Conservation (phyloP, 306 rosid genomes). For the Begonia loranthoides region DNA sequence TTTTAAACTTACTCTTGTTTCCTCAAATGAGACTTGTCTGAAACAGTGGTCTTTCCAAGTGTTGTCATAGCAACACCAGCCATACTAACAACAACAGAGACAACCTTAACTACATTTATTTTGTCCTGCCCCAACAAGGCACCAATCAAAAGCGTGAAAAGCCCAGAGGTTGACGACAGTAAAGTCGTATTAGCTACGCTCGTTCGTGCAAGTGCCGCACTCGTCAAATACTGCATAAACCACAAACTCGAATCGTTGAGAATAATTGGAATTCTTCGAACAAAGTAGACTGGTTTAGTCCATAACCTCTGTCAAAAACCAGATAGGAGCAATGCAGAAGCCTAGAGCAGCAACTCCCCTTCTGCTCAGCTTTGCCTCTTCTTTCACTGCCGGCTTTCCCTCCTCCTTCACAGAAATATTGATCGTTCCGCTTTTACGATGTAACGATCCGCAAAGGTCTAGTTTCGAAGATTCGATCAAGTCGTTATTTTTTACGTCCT, state of each 20-base stretch:
- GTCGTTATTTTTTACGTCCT: not conserved
- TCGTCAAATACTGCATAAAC: slow-evolving; percentile 15
- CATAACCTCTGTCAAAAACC: slow-evolving; percentile 20
- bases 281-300: too few species aligned
- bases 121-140: slow-evolving; percentile 16
- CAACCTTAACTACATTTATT: slow-evolving; percentile 12
- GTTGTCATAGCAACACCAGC: slow-evolving; percentile 23
- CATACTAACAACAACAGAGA: slow-evolving; percentile 19
- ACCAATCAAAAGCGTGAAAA: slow-evolving; percentile 17
- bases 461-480: slow-evolving; percentile 2
- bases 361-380: slow-evolving; percentile 8
- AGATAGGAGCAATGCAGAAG: slow-evolving; percentile 17
- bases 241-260: not conserved
- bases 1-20: slow-evolving; percentile 1
- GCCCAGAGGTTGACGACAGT: slow-evolving; percentile 20
- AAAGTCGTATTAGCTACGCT: slow-evolving; percentile 18
- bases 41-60: slow-evolving; percentile 12
- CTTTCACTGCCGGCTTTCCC: slow-evolving; percentile 9
- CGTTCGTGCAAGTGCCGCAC: slow-evolving; percentile 20
- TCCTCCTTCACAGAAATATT: slow-evolving; percentile 3
- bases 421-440: slow-evolving; percentile 7
- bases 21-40: slow-evolving; percentile 4
- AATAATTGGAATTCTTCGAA: too few species aligned
- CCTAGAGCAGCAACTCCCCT: slow-evolving; percentile 16
- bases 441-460: slow-evolving; percentile 8